Percentiles rank a stretch among this genome's conserved stretches.
Conservation (phyloP, 2,329 filamentous ascomycete genomes). For the Orbilia oligospora region DNA sequence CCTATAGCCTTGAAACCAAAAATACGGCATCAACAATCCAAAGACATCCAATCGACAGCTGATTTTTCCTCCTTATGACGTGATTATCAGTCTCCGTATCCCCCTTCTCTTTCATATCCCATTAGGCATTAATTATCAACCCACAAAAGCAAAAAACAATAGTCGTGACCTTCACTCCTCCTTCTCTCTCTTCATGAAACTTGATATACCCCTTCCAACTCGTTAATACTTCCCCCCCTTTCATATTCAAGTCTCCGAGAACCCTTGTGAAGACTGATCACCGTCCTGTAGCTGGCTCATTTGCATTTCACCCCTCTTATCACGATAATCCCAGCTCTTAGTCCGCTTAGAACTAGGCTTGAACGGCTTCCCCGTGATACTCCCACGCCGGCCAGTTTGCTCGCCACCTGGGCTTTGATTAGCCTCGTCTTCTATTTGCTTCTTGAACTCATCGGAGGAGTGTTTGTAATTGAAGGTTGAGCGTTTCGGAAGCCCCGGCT, state of each 20-base stretch:
- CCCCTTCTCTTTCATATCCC: not conserved
- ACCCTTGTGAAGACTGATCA: slow-evolving; percentile 19
- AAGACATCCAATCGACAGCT: slow-evolving; percentile 19
- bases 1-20: slow-evolving; percentile 20
- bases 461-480: slow-evolving; percentile 52
- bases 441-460: slow-evolving; percentile 45
- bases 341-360: slow-evolving; percentile 45
- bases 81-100: slow-evolving; percentile 16
- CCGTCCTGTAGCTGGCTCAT: slow-evolving; percentile 26
- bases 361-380: slow-evolving; percentile 53
- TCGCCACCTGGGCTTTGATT: not conserved
- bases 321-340: slow-evolving; percentile 55
- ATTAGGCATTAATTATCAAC: slow-evolving; percentile 21
- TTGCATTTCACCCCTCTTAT: slow-evolving; percentile 54
- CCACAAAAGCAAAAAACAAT: slow-evolving; percentile 29
- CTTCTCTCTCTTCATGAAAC: slow-evolving; percentile 13
- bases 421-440: slow-evolving; percentile 31
- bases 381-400: slow-evolving; percentile 29
- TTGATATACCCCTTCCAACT: slow-evolving; percentile 14
- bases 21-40: slow-evolving; percentile 29
- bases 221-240: slow-evolving; percentile 19
- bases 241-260: slow-evolving; percentile 41
- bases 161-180: no score
- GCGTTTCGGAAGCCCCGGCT: slow-evolving; percentile 34
- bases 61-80: slow-evolving; percentile 12